These are phyloP conservation scores for Cyclospora cayetanensis DNA, from an alignment of 169 alveolate species.

Conservation along the genomic window DNA sequence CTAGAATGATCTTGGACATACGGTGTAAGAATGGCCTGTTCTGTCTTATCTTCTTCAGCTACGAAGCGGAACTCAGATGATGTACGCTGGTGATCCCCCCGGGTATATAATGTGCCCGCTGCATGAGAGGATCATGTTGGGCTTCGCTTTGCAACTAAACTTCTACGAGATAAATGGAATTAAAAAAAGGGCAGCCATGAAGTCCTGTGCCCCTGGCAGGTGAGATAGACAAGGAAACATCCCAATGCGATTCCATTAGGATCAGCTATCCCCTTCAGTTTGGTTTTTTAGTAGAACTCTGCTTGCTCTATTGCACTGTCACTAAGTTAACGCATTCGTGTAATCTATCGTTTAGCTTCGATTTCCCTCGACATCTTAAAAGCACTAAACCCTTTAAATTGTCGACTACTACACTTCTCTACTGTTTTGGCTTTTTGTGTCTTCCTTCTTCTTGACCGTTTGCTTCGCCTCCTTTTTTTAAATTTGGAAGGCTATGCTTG, in stretches of 20 bases:
- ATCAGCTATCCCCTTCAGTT: background rate
- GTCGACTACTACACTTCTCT: background rate
- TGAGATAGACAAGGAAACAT: background rate
- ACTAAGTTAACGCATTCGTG: background rate
- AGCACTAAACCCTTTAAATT: background rate
- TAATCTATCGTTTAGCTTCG: background rate
- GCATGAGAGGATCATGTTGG: constrained; percentile 81
- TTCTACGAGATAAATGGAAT: background rate
- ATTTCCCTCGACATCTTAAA: background rate
- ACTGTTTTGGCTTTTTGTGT: too few relatives aligned
- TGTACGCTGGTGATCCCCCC: constrained; percentile 82
- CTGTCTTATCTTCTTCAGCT: constrained; percentile 59
- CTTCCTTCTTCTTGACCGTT: too few relatives aligned
- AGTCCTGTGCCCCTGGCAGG: constrained; percentile 68
- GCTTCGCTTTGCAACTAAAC: constrained; percentile 77
- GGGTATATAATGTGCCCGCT: constrained; percentile 86
- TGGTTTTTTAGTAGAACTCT: background rate
- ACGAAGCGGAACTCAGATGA: constrained; percentile 72
- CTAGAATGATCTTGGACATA: background rate
- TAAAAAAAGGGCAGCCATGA: constrained; percentile 64
- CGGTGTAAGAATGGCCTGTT: too few relatives aligned
- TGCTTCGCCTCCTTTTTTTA: background rate
- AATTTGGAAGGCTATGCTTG: background rate
- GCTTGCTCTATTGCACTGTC: background rate
- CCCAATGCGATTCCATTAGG: background rate